Conservation (phyloP, 208 protist genomes). For the Tritrichomonas foetus region DNA sequence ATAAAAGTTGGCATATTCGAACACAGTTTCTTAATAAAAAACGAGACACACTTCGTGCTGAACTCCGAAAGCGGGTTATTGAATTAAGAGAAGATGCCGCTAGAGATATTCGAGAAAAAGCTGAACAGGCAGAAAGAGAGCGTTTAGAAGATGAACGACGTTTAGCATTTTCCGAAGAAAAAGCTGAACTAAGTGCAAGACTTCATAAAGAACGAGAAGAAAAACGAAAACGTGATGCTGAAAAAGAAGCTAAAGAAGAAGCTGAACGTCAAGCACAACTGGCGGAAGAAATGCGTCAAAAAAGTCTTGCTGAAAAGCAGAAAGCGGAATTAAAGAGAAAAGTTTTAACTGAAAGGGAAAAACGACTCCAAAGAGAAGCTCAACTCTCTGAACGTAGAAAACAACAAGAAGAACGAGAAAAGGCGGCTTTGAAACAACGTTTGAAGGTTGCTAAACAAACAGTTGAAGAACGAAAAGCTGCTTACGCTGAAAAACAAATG, state of each 20-base stretch:
- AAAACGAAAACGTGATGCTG: not conserved
- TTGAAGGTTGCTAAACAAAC: not conserved
- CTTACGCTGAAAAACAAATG: not conserved
- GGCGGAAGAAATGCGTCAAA: not conserved
- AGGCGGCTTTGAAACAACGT: not conserved
- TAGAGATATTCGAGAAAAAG: not conserved
- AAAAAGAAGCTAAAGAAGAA: not conserved
- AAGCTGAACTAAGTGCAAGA: not conserved
- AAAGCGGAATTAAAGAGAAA: not conserved
- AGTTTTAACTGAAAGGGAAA: conserved; percentile 2
- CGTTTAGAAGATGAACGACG: not conserved
- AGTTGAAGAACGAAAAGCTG: not conserved
- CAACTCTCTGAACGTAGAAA: not conserved
- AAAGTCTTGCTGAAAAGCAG: not conserved
- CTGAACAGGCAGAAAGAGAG: not conserved
- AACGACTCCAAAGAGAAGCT: not conserved
- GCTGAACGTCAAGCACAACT: not conserved
- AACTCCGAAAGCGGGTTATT: not conserved
- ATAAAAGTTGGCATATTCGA: not conserved
- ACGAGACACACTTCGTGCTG: not conserved
- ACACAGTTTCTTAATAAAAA: not conserved
- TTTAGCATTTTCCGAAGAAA: not conserved
- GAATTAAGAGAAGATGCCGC: not conserved
- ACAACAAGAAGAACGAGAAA: not conserved
- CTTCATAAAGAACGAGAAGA: not conserved